Evolutionary conservation across 163 green algal species (phyloP).

Genomic region (Chlorella variabilis): DNA sequence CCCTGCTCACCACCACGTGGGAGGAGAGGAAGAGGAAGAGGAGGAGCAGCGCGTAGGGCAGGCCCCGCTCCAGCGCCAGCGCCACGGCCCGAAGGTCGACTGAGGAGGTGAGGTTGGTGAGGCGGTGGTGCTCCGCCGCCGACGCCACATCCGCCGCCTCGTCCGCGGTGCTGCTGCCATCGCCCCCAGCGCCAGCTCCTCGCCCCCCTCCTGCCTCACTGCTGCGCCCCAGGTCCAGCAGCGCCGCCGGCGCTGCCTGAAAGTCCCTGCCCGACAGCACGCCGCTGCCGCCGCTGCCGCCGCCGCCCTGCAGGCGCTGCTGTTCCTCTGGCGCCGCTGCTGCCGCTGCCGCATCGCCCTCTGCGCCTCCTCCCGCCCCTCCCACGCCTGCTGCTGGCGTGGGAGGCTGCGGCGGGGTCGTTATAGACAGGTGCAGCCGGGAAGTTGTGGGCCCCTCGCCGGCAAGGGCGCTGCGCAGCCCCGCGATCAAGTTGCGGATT

Average conservation of each 20-base stretch:
- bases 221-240: background rate
- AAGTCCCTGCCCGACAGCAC: no score
- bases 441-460: background rate
- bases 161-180: background rate
- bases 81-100: constrained; percentile 12
- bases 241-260: background rate
- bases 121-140: constrained; percentile 4
- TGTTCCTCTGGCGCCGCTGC: background rate
- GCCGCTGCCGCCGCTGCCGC: no score
- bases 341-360: background rate
- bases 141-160: background rate
- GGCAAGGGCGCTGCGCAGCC: background rate
- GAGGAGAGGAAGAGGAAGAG: constrained; percentile 26
- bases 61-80: constrained; percentile 18
- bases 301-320: background rate
- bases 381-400: background rate
- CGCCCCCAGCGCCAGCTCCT: background rate
- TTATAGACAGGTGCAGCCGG: background rate
- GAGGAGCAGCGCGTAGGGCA: constrained; percentile 23
- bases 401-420: background rate
- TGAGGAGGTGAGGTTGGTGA: background rate
- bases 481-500: no score
- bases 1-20: background rate
- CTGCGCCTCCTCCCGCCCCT: background rate
- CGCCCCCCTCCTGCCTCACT: background rate